Percentiles rank a stretch among this genome's conserved stretches.
Conservation (phyloP, 768 basidiomycete genomes). For the Auriculariales sp. region DNA sequence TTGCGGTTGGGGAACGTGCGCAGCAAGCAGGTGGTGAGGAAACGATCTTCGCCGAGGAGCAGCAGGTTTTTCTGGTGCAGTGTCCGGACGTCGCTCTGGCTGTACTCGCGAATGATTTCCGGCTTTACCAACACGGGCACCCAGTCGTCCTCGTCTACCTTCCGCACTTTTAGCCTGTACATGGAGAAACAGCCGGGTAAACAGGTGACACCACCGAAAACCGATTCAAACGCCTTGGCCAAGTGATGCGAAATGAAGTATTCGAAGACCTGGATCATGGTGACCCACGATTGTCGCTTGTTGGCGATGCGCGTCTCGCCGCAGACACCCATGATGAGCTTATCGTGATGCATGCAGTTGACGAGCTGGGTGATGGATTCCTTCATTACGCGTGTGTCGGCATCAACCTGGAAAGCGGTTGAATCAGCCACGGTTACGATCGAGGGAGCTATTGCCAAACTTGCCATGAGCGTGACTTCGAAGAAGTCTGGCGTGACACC, state of each 20-base stretch:
- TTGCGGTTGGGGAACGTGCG: constrained; percentile 97
- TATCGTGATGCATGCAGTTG: constrained; percentile 98
- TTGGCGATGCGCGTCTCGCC: constrained; percentile 98
- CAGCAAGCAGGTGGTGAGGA: constrained; percentile 89
- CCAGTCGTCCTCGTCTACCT: constrained; percentile 85
- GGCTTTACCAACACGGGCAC: constrained; percentile 93
- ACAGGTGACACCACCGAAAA: constrained; percentile 98
- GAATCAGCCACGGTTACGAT: constrained; percentile 2
- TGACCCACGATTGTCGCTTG: constrained; percentile 97
- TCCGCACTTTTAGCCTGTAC: constrained; percentile 94
- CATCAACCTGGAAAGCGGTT: constrained; percentile 61
- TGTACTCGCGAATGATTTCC: constrained; percentile 94
- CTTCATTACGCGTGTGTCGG: constrained; percentile 91
- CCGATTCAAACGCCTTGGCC: constrained; percentile 96
- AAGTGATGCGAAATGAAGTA: constrained; percentile 99
- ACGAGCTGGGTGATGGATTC: constrained; percentile 83
- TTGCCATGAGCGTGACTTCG: constrained; percentile 91
- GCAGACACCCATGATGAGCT: constrained; percentile 97
- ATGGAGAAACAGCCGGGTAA: constrained; percentile 99
- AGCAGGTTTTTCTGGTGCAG: constrained; percentile 97
- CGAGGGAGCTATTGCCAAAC: constrained; percentile 14
- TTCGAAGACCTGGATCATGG: constrained; percentile 94
- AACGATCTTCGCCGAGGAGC: constrained; percentile 95
- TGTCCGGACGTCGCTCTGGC: constrained; percentile 83
- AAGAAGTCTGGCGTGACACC: constrained; percentile 99